phyloP scores from a whole-genome alignment of 805 yeast species.

The Barnettozyma siamensis region DNA sequence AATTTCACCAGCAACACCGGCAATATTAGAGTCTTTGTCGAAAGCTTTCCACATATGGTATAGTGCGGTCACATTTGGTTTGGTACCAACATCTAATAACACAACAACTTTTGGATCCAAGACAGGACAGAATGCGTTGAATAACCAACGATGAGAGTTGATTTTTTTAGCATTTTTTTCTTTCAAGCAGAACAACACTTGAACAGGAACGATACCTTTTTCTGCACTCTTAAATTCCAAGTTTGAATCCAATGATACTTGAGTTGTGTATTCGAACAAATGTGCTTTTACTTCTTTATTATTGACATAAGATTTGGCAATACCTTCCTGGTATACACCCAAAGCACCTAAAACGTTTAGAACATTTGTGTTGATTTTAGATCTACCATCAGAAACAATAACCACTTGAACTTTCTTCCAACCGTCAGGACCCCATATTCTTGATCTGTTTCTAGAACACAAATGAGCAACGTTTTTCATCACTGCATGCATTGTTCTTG shows the following conservation, averaged over 20 bases:
- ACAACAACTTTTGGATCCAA: constrained; percentile 88
- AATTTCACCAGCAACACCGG: constrained; percentile 98
- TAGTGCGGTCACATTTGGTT: constrained; percentile 81
- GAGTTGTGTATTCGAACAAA: constrained; percentile 93
- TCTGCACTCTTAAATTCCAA: constrained; percentile 87
- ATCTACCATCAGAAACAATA: constrained; percentile 91
- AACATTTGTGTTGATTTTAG: constrained; percentile 78
- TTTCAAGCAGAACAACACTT: constrained; percentile 84
- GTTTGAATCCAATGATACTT: constrained; percentile 84
- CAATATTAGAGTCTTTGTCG: constrained; percentile 93
- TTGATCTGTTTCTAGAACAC: constrained; percentile 71
- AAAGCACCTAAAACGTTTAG: constrained; percentile 86
- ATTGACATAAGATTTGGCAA: constrained; percentile 91
- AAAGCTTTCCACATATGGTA: constrained; percentile 97
- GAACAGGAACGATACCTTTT: constrained; percentile 90
- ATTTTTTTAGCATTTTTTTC: constrained; percentile 90
- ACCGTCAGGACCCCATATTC: constrained; percentile 92
- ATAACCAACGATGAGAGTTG: constrained; percentile 96
- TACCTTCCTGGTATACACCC: constrained; percentile 96
- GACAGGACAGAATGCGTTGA: constrained; percentile 89
- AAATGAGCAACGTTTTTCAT: constrained; percentile 89
- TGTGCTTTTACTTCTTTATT: constrained; percentile 90
- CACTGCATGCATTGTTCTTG: constrained; percentile 91
- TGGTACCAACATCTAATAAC: constrained; percentile 94
- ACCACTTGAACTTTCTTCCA: constrained; percentile 96